Evolutionary conservation across 768 basidiomycete species (phyloP).

Genomic region (Boletus reticulatus): DNA sequence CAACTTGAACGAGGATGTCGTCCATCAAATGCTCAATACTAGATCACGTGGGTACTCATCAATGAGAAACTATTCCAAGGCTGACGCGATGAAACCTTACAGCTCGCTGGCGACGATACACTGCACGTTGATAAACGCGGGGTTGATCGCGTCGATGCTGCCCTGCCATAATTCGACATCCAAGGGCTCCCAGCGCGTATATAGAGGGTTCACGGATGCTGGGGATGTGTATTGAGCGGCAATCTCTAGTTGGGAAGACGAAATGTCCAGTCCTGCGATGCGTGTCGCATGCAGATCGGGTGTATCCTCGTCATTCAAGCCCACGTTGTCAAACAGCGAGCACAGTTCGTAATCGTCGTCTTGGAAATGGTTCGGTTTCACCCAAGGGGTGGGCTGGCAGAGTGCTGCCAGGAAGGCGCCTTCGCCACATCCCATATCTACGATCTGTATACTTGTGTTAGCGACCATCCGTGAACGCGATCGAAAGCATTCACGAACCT

Average conservation of each 20-base stretch:
- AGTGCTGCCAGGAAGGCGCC: conserved; percentile 70
- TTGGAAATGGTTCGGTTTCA: conserved; percentile 32
- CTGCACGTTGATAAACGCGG: conserved; percentile 59
- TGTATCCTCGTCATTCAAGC: conserved; percentile 37
- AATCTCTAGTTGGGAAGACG: conserved; percentile 47
- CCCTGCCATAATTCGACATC: conserved; percentile 72
- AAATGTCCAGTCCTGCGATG: conserved; percentile 71
- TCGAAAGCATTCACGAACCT: conserved; percentile 36
- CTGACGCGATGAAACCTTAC: conserved; percentile 42
- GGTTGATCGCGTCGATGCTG: conserved; percentile 64
- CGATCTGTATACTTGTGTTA: conserved; percentile 44
- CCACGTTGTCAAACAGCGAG: conserved; percentile 22
- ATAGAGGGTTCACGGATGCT: conserved; percentile 29
- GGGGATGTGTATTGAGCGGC: conserved; percentile 52
- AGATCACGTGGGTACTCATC: conserved; percentile 6
- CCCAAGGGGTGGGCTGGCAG: conserved; percentile 73
- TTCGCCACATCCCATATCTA: conserved; percentile 86
- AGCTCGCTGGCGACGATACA: conserved; percentile 82
- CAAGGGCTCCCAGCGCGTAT: conserved; percentile 66
- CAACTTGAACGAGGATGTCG: conserved; percentile 56
- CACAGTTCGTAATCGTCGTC: conserved; percentile 20
- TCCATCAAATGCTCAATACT: conserved; percentile 81
- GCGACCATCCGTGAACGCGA: not conserved
- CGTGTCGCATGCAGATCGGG: conserved; percentile 56
- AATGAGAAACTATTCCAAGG: not conserved